Percentiles rank a stretch among this genome's conserved stretches.
These are phyloP conservation scores for Picochlorum sp. DNA, from an alignment of 139 green algal genomes.

Conservation along the genomic window DNA sequence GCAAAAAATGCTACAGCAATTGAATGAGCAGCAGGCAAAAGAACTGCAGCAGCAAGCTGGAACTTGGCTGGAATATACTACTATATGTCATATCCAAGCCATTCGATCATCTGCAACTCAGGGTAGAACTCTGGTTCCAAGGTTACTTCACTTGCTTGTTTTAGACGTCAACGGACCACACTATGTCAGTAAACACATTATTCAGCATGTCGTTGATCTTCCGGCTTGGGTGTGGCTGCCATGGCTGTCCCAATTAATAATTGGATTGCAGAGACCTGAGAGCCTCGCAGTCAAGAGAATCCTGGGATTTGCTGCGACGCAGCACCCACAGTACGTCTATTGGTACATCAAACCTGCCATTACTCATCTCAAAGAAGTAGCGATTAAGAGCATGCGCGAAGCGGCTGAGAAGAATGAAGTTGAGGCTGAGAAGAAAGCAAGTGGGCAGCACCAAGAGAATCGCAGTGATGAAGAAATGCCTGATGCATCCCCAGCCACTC, in stretches of 20 bases:
- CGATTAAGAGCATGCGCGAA: conserved; percentile 38
- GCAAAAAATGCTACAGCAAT: conserved; percentile 3
- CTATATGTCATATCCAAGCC: conserved; percentile 70
- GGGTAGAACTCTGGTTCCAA: conserved; percentile 58
- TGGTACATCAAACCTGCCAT: conserved; percentile 79
- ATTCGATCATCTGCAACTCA: conserved; percentile 35
- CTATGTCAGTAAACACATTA: conserved; percentile 30
- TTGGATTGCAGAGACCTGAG: conserved; percentile 73
- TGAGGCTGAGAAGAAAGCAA: conserved; percentile 11
- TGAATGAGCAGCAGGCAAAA: background rate
- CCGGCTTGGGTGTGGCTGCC: conserved; percentile 87
- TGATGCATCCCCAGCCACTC: conserved; percentile 12
- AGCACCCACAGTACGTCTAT: conserved; percentile 79
- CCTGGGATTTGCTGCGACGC: conserved; percentile 25
- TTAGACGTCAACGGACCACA: conserved; percentile 67
- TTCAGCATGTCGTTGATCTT: conserved; percentile 36
- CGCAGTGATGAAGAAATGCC: conserved; percentile 2
- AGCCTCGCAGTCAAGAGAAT: conserved; percentile 43
- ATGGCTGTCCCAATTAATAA: conserved; percentile 88
- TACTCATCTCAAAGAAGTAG: conserved; percentile 56
- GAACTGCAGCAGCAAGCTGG: background rate
- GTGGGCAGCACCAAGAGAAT: background rate
- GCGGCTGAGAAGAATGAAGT: background rate
- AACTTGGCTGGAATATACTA: conserved; percentile 75
- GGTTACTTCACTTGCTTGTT: conserved; percentile 78